Conservation (phyloP, 257 asterid species). For the Nyctanthes arbortristis region DNA sequence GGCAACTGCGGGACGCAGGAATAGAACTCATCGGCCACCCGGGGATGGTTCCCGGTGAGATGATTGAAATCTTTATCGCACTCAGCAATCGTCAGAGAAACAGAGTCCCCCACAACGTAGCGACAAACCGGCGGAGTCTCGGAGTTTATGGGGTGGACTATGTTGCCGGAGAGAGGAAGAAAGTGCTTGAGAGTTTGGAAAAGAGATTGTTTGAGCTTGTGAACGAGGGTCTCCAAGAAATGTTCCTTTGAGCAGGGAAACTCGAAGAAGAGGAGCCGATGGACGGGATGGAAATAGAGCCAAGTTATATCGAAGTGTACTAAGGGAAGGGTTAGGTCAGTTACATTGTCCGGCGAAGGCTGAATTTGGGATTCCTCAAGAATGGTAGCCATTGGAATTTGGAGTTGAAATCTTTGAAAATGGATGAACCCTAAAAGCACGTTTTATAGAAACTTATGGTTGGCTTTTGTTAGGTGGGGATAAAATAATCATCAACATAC, state of each 20-base stretch:
- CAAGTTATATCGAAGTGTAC: constrained; percentile 34
- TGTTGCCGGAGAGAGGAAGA: constrained; percentile 37
- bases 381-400: constrained; percentile 14
- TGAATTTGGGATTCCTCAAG: constrained; percentile 11
- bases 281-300: constrained; percentile 18
- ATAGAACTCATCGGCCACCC: constrained; percentile 26
- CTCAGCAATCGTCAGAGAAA: constrained; percentile 27
- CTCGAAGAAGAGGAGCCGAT: constrained; percentile 30
- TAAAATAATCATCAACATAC: too few relatives aligned
- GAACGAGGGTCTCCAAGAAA: constrained; percentile 25
- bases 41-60: too few relatives aligned
- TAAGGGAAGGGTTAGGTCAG: constrained; percentile 23
- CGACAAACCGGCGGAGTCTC: constrained; percentile 21
- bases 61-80: constrained; percentile 10
- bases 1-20: constrained; percentile 30
- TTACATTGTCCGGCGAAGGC: constrained; percentile 14
- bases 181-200: constrained; percentile 29
- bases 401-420: too few relatives aligned
- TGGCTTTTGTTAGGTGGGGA: too few relatives aligned
- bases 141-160: constrained; percentile 21
- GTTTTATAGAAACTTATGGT: too few relatives aligned
- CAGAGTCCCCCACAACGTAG: constrained; percentile 14
- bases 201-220: constrained; percentile 26
- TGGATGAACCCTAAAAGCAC: too few relatives aligned
- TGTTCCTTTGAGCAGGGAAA: constrained; percentile 18